phyloP scores from a whole-genome alignment of 177 flowering plant species.

The Vitis hybrid region DNA sequence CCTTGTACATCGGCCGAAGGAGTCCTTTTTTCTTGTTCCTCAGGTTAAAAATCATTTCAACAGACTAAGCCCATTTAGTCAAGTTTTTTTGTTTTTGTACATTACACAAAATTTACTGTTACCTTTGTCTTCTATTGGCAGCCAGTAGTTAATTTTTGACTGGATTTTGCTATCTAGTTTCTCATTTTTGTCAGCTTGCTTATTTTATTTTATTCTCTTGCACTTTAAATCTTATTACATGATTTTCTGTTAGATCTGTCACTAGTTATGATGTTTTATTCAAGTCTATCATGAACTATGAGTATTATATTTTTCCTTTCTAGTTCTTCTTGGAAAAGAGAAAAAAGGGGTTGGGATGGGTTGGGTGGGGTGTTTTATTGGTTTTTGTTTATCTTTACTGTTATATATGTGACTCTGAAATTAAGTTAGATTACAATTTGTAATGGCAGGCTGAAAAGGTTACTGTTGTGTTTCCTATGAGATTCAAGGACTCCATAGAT shows the following conservation, averaged over 20 bases:
- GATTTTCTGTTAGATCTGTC: no score
- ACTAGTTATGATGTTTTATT: no score
- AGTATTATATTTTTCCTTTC: neutral
- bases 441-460: slow-evolving; percentile 81
- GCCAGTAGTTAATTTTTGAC: no score
- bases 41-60: slow-evolving; percentile 44
- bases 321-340: neutral
- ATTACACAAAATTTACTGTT: neutral
- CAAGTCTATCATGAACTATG: neutral
- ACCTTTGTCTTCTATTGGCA: no score
- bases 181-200: neutral
- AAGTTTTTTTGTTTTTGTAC: neutral
- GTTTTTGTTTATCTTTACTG: neutral
- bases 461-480: slow-evolving; percentile 87
- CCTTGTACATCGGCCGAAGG: slow-evolving; percentile 88
- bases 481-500: slow-evolving; percentile 84
- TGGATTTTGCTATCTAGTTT: neutral
- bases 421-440: neutral
- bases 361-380: neutral
- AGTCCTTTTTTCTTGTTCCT: slow-evolving; percentile 84
- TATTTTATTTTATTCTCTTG: no score
- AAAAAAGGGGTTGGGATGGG: neutral
- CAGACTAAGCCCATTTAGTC: neutral
- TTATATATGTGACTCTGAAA: neutral
- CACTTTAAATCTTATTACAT: no score